Percentiles rank a stretch among this genome's conserved stretches.
Conservation (phyloP, 169 alveolate species). For the Plasmodium adleri region DNA sequence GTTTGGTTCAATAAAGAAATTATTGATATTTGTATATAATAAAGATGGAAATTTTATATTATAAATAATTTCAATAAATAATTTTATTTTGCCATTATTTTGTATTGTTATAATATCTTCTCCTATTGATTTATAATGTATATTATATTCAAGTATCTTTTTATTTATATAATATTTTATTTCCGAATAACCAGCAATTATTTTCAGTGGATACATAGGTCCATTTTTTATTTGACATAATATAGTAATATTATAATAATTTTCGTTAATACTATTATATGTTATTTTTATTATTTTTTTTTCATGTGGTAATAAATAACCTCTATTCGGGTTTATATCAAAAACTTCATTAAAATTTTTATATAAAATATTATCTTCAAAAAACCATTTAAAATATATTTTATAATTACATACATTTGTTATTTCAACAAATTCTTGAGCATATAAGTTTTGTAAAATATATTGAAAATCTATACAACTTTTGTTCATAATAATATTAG, state of each 20-base stretch:
- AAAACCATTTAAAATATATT: slow-evolving; percentile 67
- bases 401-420: slow-evolving; percentile 62
- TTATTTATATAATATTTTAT: slow-evolving; percentile 55
- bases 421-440: slow-evolving; percentile 68
- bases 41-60: slow-evolving; percentile 68
- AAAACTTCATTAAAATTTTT: slow-evolving; percentile 42
- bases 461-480: slow-evolving; percentile 67
- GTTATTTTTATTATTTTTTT: slow-evolving; percentile 52
- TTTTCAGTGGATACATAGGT: slow-evolving; percentile 45
- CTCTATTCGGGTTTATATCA: slow-evolving; percentile 32
- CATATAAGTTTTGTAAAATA: slow-evolving; percentile 66
- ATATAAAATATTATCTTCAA: slow-evolving; percentile 56
- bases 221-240: slow-evolving; percentile 64
- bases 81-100: slow-evolving; percentile 61
- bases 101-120: slow-evolving; percentile 67
- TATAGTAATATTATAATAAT: slow-evolving; percentile 38
- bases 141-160: slow-evolving; percentile 24
- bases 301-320: slow-evolving; percentile 49
- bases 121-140: slow-evolving; percentile 47
- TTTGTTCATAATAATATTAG: slow-evolving; percentile 56
- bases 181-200: slow-evolving; percentile 71
- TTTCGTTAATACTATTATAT: slow-evolving; percentile 67
- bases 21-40: slow-evolving; percentile 60
- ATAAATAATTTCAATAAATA: slow-evolving; percentile 51
- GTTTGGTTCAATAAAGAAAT: slow-evolving; percentile 63